Percentiles rank a stretch among this genome's conserved stretches.
These are phyloP conservation scores for Tetrapisispora namnaoensis DNA, from an alignment of 805 yeast genomes.

Conservation along the genomic window DNA sequence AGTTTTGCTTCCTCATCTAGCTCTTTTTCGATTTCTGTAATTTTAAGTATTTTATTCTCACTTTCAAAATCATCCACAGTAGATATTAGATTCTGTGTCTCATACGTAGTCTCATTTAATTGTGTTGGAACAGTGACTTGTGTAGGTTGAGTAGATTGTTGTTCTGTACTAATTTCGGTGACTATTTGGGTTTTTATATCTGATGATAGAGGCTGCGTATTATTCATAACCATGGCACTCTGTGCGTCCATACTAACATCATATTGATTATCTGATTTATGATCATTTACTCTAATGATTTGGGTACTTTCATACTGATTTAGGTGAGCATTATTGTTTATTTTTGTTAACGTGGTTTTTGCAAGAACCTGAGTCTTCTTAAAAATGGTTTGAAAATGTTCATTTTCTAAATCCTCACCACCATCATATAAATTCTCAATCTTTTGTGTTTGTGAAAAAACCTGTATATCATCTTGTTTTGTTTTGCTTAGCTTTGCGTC, in stretches of 20 bases:
- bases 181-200: neutral
- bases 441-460: slow-evolving; percentile 6
- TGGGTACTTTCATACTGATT: neutral
- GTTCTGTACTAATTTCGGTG: neutral
- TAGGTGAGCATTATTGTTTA: neutral
- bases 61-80: slow-evolving; percentile 2
- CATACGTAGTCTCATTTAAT: neutral
- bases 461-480: neutral
- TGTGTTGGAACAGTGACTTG: neutral
- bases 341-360: neutral
- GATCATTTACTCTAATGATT: neutral
- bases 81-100: neutral
- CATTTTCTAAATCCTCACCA: slow-evolving; percentile 14
- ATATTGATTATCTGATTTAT: neutral
- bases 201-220: neutral
- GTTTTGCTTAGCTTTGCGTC: neutral
- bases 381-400: neutral
- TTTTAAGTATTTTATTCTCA: slow-evolving; percentile 4
- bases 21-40: slow-evolving; percentile 13
- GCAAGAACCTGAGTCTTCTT: neutral
- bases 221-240: neutral
- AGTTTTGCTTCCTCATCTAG: slow-evolving; percentile 5
- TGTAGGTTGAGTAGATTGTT: neutral
- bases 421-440: slow-evolving; percentile 19
- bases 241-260: neutral